Evolutionary conservation across 2,329 filamentous ascomycete genomes (phyloP).

Genomic region (Graphiopsis chlorocephala): DNA sequence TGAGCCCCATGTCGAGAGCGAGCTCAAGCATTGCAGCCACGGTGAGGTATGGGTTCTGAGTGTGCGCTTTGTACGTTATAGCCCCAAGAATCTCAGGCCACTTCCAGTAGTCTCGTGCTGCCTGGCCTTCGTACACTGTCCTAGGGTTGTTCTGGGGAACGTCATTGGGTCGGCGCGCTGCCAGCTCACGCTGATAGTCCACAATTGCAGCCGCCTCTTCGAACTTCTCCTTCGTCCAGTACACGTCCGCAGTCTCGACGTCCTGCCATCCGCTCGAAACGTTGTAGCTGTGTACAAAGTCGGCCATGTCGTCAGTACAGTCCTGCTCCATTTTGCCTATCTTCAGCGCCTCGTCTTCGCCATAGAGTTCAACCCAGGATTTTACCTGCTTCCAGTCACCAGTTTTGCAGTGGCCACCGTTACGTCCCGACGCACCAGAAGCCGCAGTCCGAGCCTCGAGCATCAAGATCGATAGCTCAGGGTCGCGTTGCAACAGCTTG

Average conservation of each 20-base stretch:
- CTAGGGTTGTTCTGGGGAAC: slow-evolving; percentile 35
- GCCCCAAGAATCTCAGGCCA: slow-evolving; percentile 38
- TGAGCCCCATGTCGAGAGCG: slow-evolving; percentile 44
- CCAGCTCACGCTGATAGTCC: slow-evolving; percentile 1
- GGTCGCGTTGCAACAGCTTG: slow-evolving; percentile 19
- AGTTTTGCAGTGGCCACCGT: slow-evolving; percentile 21
- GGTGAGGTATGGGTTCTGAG: slow-evolving; percentile 33
- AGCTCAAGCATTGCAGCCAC: slow-evolving; percentile 42
- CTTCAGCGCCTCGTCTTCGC: slow-evolving; percentile 48
- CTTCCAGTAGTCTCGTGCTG: slow-evolving; percentile 3
- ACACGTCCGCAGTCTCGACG: slow-evolving; percentile 57
- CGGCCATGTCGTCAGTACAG: slow-evolving; percentile 55
- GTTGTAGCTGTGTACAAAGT: slow-evolving; percentile 48
- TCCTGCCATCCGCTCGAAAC: slow-evolving; percentile 52
- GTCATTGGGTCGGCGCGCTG: not conserved
- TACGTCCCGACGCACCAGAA: slow-evolving; percentile 21
- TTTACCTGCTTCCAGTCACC: slow-evolving; percentile 51
- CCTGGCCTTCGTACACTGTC: not conserved
- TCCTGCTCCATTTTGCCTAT: slow-evolving; percentile 41
- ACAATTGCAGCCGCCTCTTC: slow-evolving; percentile 12
- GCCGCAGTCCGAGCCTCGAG: slow-evolving; percentile 22
- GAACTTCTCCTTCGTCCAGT: slow-evolving; percentile 52
- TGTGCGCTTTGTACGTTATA: slow-evolving; percentile 45
- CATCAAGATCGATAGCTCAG: slow-evolving; percentile 16
- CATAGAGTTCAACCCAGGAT: slow-evolving; percentile 46